phyloP scores from a whole-genome alignment of 164 flowering plant species.

The Chimonanthus praecox region DNA sequence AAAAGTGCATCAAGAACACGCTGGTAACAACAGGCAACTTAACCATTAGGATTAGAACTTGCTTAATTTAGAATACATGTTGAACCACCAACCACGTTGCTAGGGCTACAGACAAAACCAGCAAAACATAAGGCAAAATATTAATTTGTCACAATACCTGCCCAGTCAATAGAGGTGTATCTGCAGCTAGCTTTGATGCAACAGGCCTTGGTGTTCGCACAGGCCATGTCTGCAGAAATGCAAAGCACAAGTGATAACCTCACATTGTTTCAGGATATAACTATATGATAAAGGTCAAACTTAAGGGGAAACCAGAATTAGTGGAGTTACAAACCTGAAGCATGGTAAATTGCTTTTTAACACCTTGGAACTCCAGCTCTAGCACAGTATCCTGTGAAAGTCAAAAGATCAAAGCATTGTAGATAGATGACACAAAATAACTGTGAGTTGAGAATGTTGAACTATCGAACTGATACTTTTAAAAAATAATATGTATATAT shows the following conservation, averaged over 20 bases:
- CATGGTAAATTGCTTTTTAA: slow-evolving; percentile 84
- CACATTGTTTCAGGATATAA: background rate
- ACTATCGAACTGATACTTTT: background rate
- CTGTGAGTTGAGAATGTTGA: background rate
- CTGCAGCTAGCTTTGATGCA: slow-evolving; percentile 95
- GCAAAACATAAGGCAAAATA: background rate
- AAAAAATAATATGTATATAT: too few relatives aligned
- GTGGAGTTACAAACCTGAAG: slow-evolving; percentile 64
- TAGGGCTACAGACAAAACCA: background rate
- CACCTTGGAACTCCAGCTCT: slow-evolving; percentile 99
- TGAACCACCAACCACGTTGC: background rate
- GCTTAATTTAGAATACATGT: background rate
- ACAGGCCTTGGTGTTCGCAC: slow-evolving; percentile 98
- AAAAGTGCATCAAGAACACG: slow-evolving; percentile 99
- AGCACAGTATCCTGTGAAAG: slow-evolving; percentile 81
- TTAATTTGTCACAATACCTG: slow-evolving; percentile 47
- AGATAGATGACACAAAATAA: background rate
- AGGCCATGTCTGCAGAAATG: slow-evolving; percentile 80
- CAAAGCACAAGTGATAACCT: slow-evolving; percentile 3
- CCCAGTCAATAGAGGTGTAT: slow-evolving; percentile 97
- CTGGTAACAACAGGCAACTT: slow-evolving; percentile 31
- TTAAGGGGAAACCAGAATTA: background rate
- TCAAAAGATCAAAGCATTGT: slow-evolving; percentile 1
- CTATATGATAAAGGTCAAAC: background rate
- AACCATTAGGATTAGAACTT: slow-evolving; percentile 13